phyloP scores from a whole-genome alignment of 2,329 filamentous ascomycete species.

The Elsinoe batatas region DNA sequence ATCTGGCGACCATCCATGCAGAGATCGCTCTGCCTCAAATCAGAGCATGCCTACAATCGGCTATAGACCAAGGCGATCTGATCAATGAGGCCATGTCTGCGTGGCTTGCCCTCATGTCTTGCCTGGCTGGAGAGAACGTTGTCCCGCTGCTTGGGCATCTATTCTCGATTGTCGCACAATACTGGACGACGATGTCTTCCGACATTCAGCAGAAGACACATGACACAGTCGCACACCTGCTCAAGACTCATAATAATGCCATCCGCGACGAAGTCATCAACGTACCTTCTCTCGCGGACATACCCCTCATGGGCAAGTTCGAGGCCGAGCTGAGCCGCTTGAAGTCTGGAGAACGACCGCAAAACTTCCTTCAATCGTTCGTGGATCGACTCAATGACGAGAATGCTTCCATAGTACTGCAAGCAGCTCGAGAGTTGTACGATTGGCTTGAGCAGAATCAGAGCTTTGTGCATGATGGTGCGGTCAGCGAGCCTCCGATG shows the following conservation, averaged over 20 bases:
- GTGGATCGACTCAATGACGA: conserved; percentile 68
- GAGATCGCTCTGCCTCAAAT: conserved; percentile 84
- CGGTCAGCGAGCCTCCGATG: conserved; percentile 75
- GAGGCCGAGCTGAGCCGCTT: conserved; percentile 56
- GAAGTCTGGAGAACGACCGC: conserved; percentile 54
- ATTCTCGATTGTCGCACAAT: conserved; percentile 72
- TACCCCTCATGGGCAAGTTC: conserved; percentile 58
- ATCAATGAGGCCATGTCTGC: conserved; percentile 69
- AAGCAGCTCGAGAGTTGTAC: conserved; percentile 68
- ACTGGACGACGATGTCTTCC: conserved; percentile 62
- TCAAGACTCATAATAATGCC: conserved; percentile 51
- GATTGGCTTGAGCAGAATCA: conserved; percentile 65
- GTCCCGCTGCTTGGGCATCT: conserved; percentile 76
- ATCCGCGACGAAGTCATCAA: conserved; percentile 60
- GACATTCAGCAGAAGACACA: conserved; percentile 51
- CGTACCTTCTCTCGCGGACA: conserved; percentile 65
- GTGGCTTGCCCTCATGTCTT: conserved; percentile 69
- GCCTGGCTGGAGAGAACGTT: conserved; percentile 69
- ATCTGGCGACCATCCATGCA: conserved; percentile 60
- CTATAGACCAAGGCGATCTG: conserved; percentile 64
- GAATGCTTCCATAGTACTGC: conserved; percentile 73
- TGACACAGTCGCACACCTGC: conserved; percentile 53
- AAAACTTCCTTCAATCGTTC: conserved; percentile 61
- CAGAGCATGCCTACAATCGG: conserved; percentile 81
- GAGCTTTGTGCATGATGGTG: conserved; percentile 65